These are phyloP conservation scores for Fomes fomentarius DNA, from an alignment of 1,284 basidiomycete species.

Conservation along the genomic window DNA sequence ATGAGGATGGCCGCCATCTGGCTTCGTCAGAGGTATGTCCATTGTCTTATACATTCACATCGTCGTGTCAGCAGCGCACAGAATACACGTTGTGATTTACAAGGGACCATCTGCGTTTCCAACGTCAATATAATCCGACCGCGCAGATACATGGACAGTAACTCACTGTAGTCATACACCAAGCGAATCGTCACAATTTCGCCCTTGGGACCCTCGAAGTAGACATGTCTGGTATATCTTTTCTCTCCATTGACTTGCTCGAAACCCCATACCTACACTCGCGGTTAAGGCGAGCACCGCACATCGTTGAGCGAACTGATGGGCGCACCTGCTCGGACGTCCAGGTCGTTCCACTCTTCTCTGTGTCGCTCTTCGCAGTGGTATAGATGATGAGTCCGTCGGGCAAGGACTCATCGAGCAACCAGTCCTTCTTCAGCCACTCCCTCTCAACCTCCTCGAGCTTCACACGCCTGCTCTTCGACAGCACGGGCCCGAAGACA, in stretches of 20 bases:
- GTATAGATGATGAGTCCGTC: slow-evolving; percentile 37
- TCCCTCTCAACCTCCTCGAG: slow-evolving; percentile 38
- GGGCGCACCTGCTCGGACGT: slow-evolving; percentile 40
- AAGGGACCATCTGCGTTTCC: slow-evolving; percentile 18
- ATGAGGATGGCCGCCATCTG: slow-evolving; percentile 2
- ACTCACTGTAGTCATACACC: slow-evolving; percentile 68
- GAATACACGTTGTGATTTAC: slow-evolving; percentile 3
- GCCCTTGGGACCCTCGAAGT: slow-evolving; percentile 65
- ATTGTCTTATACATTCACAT: slow-evolving; percentile 13
- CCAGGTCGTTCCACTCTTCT: slow-evolving; percentile 42
- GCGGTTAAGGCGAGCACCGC: background rate
- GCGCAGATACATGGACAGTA: background rate
- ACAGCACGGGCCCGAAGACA: slow-evolving; percentile 57
- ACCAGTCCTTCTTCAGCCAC: slow-evolving; percentile 41
- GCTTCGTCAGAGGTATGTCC: slow-evolving; percentile 19
- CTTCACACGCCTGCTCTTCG: slow-evolving; percentile 44
- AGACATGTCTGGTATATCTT: slow-evolving; percentile 61
- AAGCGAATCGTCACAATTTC: slow-evolving; percentile 60
- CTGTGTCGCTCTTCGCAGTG: slow-evolving; percentile 38
- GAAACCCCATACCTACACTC: slow-evolving; percentile 68
- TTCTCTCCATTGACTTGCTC: slow-evolving; percentile 62
- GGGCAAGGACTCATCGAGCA: slow-evolving; percentile 33
- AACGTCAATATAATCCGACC: background rate
- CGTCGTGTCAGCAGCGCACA: background rate
- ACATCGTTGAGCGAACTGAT: background rate